Percentiles rank a stretch among this genome's conserved stretches.
phyloP scores from a whole-genome alignment of 441 rosid species.

The Croton setiger region DNA sequence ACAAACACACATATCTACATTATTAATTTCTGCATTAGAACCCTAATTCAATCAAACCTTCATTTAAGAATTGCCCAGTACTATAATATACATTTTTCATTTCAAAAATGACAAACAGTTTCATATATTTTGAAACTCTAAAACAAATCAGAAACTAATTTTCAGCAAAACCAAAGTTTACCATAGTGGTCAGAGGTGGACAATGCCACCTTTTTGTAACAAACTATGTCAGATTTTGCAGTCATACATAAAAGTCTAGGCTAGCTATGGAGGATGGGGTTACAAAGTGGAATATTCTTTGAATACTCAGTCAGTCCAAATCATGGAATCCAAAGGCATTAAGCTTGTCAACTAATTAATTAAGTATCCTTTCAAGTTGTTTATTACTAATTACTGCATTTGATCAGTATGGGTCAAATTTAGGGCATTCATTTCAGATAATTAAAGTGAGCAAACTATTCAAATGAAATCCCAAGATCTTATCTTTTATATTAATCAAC shows the following conservation, averaged over 20 bases:
- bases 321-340: slow-evolving; percentile 14
- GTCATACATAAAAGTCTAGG: background rate
- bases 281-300: slow-evolving; percentile 12
- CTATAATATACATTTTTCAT: background rate
- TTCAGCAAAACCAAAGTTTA: too few relatives aligned
- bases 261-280: background rate
- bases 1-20: slow-evolving; percentile 6
- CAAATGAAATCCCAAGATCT: too few relatives aligned
- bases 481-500: too few relatives aligned
- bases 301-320: background rate
- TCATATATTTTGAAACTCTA: background rate
- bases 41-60: background rate
- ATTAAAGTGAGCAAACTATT: too few relatives aligned
- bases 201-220: background rate
- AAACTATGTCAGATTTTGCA: slow-evolving; percentile 5
- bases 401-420: too few relatives aligned
- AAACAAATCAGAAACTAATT: background rate
- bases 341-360: background rate
- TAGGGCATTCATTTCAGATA: too few relatives aligned
- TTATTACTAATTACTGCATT: too few relatives aligned
- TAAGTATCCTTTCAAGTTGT: too few relatives aligned
- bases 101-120: background rate
- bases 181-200: background rate
- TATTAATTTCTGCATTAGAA: slow-evolving; percentile 2
- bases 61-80: background rate